Conservation (phyloP, 2,329 filamentous ascomycete genomes). For the Claviceps sp. region DNA sequence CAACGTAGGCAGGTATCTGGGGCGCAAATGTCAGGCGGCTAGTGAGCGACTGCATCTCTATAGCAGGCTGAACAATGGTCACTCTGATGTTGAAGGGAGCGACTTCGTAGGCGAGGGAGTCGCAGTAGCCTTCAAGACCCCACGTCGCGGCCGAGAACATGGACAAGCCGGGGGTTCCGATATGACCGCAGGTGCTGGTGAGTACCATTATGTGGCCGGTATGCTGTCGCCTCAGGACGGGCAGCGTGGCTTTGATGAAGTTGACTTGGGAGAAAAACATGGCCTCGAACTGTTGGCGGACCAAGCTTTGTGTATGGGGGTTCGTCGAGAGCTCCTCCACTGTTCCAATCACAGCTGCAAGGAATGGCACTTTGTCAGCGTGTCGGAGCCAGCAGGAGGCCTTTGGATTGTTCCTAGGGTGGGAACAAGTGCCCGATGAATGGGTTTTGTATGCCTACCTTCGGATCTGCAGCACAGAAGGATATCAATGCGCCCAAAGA, state of each 20-base stretch:
- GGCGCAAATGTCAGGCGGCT: slow-evolving; percentile 80
- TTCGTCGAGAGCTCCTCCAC: slow-evolving; percentile 78
- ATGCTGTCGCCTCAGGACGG: slow-evolving; percentile 63
- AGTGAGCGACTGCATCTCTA: slow-evolving; percentile 78
- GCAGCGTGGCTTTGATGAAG: slow-evolving; percentile 79
- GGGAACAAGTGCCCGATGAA: background rate
- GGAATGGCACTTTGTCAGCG: background rate
- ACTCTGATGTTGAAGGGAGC: slow-evolving; percentile 94
- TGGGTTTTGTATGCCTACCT: slow-evolving; percentile 34
- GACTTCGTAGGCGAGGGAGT: slow-evolving; percentile 90
- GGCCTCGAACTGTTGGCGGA: slow-evolving; percentile 83
- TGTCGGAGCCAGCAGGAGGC: background rate
- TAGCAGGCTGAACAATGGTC: slow-evolving; percentile 89
- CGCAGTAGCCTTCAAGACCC: slow-evolving; percentile 92
- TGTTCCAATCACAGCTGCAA: slow-evolving; percentile 66
- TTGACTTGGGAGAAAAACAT: slow-evolving; percentile 96
- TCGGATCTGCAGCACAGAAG: slow-evolving; percentile 81
- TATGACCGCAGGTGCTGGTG: slow-evolving; percentile 80
- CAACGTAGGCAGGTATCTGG: slow-evolving; percentile 44
- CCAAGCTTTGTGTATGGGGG: slow-evolving; percentile 59
- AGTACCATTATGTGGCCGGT: slow-evolving; percentile 85
- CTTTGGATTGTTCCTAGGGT: background rate
- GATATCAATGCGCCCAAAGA: slow-evolving; percentile 82
- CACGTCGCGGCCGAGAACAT: slow-evolving; percentile 89
- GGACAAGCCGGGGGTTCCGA: slow-evolving; percentile 81